Conservation (phyloP, 2,329 filamentous ascomycete species). For the Alternaria sp. region DNA sequence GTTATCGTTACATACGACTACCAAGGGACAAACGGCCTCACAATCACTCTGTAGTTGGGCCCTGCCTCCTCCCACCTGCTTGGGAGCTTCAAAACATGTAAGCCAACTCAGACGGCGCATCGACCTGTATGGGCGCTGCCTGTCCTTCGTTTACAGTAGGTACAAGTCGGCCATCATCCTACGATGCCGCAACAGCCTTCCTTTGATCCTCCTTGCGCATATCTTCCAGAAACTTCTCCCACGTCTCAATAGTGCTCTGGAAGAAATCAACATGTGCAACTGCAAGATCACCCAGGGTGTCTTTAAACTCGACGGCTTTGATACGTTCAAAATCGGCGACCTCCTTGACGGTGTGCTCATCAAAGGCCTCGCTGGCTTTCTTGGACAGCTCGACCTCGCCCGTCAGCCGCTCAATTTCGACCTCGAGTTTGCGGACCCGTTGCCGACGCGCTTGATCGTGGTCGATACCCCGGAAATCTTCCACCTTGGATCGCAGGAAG, state of each 20-base stretch:
- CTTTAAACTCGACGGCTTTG: constrained; percentile 91
- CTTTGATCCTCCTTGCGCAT: constrained; percentile 71
- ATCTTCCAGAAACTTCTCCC: constrained; percentile 88
- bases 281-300: constrained; percentile 82
- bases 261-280: constrained; percentile 91
- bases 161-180: constrained; percentile 14
- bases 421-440: constrained; percentile 85
- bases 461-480: constrained; percentile 95
- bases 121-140: background rate
- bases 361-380: constrained; percentile 88
- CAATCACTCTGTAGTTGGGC: background rate
- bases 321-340: constrained; percentile 95
- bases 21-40: background rate
- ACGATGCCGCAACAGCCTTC: constrained; percentile 35
- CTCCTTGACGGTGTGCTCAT: constrained; percentile 94
- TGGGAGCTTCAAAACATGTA: background rate
- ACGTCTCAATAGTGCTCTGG: constrained; percentile 77
- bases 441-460: constrained; percentile 91
- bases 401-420: constrained; percentile 91
- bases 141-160: background rate
- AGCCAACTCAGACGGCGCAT: background rate
- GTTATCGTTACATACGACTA: constrained; percentile 9
- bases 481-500: constrained; percentile 92
- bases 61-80: background rate
- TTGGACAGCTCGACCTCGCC: constrained; percentile 85